Evolutionary conservation across 768 basidiomycete genomes (phyloP).

Genomic region (Coprinopsis sp.): DNA sequence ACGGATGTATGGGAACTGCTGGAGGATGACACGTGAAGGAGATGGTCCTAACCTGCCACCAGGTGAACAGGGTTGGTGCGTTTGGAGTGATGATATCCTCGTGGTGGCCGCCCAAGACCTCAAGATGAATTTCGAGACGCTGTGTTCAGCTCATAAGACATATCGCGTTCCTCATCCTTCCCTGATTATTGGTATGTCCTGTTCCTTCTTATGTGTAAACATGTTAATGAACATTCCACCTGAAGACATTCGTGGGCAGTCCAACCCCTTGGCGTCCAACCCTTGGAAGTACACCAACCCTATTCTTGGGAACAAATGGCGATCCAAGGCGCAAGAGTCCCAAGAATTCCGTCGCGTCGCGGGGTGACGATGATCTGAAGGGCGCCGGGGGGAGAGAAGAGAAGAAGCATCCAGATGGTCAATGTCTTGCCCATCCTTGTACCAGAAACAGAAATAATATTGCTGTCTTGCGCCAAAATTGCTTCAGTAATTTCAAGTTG

Average conservation of each 20-base stretch:
- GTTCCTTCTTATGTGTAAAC: too few relatives aligned
- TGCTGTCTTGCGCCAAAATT: slow-evolving; percentile 1
- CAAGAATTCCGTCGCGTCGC: too few relatives aligned
- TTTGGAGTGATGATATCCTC: too few relatives aligned
- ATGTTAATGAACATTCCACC: too few relatives aligned
- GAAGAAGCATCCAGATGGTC: slow-evolving; percentile 27
- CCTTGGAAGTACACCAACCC: background rate
- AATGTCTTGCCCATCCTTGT: slow-evolving; percentile 29
- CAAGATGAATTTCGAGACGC: too few relatives aligned
- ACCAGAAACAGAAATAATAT: slow-evolving; percentile 22
- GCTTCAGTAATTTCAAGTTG: too few relatives aligned
- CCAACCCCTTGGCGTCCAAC: background rate
- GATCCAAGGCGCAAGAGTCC: slow-evolving; percentile 20
- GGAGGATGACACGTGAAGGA: background rate
- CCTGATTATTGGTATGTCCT: too few relatives aligned
- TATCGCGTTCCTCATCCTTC: too few relatives aligned
- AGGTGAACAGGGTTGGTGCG: too few relatives aligned
- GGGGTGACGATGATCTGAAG: slow-evolving; percentile 22
- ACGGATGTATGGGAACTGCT: background rate
- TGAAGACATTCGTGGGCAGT: background rate
- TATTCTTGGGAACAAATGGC: background rate
- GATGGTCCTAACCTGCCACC: too few relatives aligned
- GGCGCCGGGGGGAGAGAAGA: slow-evolving; percentile 13
- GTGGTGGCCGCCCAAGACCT: too few relatives aligned
- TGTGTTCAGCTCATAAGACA: too few relatives aligned